phyloP scores from a whole-genome alignment of 2,329 filamentous ascomycete genomes.

The Magnaporthiopsis incrustans region DNA sequence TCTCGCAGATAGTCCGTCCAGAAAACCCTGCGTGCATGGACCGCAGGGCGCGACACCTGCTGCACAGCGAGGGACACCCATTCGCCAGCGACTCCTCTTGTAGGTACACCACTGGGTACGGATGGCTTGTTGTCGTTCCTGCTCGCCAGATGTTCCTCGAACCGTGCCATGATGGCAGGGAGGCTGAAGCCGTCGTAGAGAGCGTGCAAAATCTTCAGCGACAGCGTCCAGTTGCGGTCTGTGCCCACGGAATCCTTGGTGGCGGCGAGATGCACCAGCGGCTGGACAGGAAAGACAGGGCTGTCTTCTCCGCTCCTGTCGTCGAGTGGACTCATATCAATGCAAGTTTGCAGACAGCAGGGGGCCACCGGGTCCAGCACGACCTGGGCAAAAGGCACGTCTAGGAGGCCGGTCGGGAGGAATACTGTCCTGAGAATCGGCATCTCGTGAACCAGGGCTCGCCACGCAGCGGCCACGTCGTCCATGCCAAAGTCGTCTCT shows the following conservation, averaged over 20 bases:
- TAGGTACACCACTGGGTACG: accelerated
- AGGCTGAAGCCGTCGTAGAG: slow-evolving; percentile 84
- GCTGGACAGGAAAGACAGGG: slow-evolving; percentile 9
- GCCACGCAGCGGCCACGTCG: slow-evolving; percentile 48
- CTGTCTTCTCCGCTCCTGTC: neutral
- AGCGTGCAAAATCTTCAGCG: slow-evolving; percentile 70
- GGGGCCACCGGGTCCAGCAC: slow-evolving; percentile 33
- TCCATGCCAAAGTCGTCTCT: neutral
- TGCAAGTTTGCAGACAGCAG: neutral
- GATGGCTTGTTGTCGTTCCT: neutral
- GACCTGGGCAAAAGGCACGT: slow-evolving; percentile 55
- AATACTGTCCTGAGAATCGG: slow-evolving; percentile 66
- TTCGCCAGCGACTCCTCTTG: neutral
- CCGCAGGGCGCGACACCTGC: neutral
- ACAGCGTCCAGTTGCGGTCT: slow-evolving; percentile 23
- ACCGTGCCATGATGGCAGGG: slow-evolving; percentile 46
- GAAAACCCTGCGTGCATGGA: slow-evolving; percentile 22
- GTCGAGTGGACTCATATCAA: no score
- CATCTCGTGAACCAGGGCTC: slow-evolving; percentile 40
- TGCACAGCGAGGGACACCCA: neutral
- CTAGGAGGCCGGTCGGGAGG: slow-evolving; percentile 36
- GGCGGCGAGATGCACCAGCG: slow-evolving; percentile 18
- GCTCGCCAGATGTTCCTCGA: slow-evolving; percentile 17
- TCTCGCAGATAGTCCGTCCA: slow-evolving; percentile 33
- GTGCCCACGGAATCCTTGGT: neutral